phyloP scores from a whole-genome alignment of 1,284 basidiomycete species.

The Coniophora puteana region DNA sequence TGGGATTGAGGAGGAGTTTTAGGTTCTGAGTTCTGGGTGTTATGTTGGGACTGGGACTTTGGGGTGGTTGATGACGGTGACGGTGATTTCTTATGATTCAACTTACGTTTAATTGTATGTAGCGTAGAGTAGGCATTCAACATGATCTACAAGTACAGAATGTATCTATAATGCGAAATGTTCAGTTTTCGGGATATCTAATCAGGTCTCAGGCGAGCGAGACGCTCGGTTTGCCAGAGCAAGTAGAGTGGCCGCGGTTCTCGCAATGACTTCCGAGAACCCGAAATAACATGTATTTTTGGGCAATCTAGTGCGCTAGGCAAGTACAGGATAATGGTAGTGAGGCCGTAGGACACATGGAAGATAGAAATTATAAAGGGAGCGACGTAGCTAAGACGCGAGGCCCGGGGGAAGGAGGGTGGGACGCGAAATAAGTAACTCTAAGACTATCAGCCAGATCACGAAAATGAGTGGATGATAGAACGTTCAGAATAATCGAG shows the following conservation, averaged over 20 bases:
- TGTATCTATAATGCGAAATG: constrained; percentile 11
- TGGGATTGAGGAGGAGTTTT: constrained; percentile 57
- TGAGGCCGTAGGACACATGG: too few species aligned
- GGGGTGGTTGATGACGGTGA: constrained; percentile 1
- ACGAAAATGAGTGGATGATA: too few species aligned
- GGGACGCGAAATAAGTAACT: too few species aligned
- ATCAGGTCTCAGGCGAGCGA: constrained; percentile 3
- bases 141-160: constrained; percentile 18
- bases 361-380: too few species aligned
- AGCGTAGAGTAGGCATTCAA: constrained; percentile 4
- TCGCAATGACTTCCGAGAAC: background rate
- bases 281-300: background rate
- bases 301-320: background rate
- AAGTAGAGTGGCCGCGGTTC: background rate
- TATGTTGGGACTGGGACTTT: background rate
- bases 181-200: constrained; percentile 2
- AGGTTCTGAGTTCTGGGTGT: constrained; percentile 3
- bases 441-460: too few species aligned
- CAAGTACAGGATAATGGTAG: background rate
- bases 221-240: background rate
- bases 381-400: too few species aligned
- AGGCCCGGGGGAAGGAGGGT: too few species aligned
- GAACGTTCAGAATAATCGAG: too few species aligned
- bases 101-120: constrained; percentile 25
- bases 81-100: constrained; percentile 21